Base-by-base conservation (phyloP, 2,329 filamentous ascomycete species). In the Pseudocercospora ulei region DNA sequence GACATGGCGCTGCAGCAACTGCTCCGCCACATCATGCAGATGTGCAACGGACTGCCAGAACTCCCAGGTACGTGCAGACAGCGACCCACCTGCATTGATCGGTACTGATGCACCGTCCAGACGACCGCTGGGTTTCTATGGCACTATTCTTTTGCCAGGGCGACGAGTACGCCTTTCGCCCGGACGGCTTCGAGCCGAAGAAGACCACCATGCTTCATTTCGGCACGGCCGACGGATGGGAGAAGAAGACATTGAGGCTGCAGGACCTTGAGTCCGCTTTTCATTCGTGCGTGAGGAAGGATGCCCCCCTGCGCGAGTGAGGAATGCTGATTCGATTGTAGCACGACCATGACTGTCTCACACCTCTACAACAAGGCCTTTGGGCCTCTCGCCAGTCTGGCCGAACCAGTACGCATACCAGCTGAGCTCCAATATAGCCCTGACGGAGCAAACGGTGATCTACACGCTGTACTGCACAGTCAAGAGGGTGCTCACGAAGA, bases 121-220 rank as follows among this genome's bases (percentile, higher is more conserved):
- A 52, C 24, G 57, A 58, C 33, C 57, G 66, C 20, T 63, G 56
- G 35, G 45, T 71, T 7, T 63, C 60, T 6, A 60, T 70, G 46
- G 60, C 64, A 34, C 53, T 71, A 2, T 61, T 65, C 38, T 69
- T 68, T 47, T 63, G 57, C 2, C 56, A 65, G n/a, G 52, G 62
- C 9, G 62, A 59, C 35, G 57, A 62, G 5, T 34, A 46, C 17
- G 52, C 57, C 2, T 66, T 67, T 46, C 56, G 65, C 30, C 62
- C 66, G 11, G 53, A 53, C n/a, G 65, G 65, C 3, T 69, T 68
- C 31, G 49, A 52, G 6, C 45, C 48, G 6, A 50, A 50, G 11
- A 50, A 46, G 4, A 50, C 57, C 18, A 48, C 54, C 18, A 51
- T 44, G 1, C 48, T 67, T 5, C 49, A 50, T 18, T 67, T 65